phyloP scores from a whole-genome alignment of 2,329 filamentous ascomycete genomes.

The Aspergillus chevalieri region DNA sequence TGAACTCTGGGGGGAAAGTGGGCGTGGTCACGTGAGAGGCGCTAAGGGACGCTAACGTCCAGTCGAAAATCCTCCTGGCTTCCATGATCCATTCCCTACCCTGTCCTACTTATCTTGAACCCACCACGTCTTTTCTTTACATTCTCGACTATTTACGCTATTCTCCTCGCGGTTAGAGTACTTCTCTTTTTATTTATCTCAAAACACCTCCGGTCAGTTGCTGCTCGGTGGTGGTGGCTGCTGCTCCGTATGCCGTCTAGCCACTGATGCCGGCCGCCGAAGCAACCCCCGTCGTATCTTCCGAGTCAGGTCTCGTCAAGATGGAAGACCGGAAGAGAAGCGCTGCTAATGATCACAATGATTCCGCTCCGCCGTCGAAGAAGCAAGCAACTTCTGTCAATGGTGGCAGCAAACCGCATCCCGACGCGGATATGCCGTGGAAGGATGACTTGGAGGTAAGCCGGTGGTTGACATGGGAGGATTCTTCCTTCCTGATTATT shows the following conservation, averaged over 20 bases:
- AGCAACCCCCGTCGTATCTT: slow-evolving; percentile 64
- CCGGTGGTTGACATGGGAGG: slow-evolving; percentile 8
- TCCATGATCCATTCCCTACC: slow-evolving; percentile 7
- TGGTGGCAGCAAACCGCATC: slow-evolving; percentile 60
- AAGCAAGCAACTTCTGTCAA: slow-evolving; percentile 74
- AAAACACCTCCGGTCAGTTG: slow-evolving; percentile 24
- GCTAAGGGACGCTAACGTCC: slow-evolving; percentile 28
- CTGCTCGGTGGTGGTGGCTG: slow-evolving; percentile 29
- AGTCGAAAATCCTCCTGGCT: slow-evolving; percentile 40
- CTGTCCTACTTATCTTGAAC: slow-evolving; percentile 23
- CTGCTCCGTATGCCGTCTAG: slow-evolving; percentile 37
- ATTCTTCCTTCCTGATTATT: too few relatives aligned
- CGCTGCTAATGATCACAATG: slow-evolving; percentile 70
- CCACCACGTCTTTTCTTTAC: slow-evolving; percentile 21
- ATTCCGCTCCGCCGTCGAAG: slow-evolving; percentile 83
- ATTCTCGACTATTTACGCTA: slow-evolving; percentile 11
- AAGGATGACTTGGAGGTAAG: slow-evolving; percentile 69
- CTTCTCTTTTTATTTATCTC: slow-evolving; percentile 12
- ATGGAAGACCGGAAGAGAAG: slow-evolving; percentile 99
- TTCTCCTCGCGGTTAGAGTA: slow-evolving; percentile 13
- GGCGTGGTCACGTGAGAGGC: slow-evolving; percentile 32
- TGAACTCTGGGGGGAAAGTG: slow-evolving; percentile 25
- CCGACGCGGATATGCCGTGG: slow-evolving; percentile 63
- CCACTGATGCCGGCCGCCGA: slow-evolving; percentile 85
- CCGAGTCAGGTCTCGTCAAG: slow-evolving; percentile 74